These are phyloP conservation scores for Panicum miliaceum DNA, from an alignment of 176 grass and related monocot species.

Conservation along the genomic window DNA sequence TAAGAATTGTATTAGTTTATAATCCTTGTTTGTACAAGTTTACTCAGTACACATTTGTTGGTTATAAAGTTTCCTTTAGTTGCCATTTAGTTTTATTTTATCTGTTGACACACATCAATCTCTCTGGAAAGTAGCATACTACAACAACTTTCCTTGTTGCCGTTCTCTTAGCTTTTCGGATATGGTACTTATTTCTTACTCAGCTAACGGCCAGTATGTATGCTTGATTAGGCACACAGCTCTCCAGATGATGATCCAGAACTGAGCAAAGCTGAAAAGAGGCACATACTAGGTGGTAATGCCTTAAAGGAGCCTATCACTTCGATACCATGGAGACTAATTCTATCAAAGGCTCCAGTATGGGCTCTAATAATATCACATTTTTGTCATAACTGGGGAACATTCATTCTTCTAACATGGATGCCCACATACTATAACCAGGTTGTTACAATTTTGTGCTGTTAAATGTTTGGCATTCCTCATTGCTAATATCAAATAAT, in stretches of 20 bases:
- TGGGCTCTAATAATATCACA: conserved; percentile 97
- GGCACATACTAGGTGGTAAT: conserved; percentile 70
- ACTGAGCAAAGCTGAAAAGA: conserved; percentile 69
- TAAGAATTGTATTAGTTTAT: not conserved
- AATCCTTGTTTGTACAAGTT: not conserved
- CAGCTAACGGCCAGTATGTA: conserved; percentile 14
- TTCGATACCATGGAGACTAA: conserved; percentile 91
- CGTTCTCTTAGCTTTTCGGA: not conserved
- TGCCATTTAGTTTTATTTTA: not conserved
- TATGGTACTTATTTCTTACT: conserved; percentile 11
- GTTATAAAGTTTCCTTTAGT: conserved; percentile 17
- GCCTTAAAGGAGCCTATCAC: conserved; percentile 69
- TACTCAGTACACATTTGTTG: not conserved
- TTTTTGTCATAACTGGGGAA: conserved; percentile 99
- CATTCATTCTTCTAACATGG: conserved; percentile 97
- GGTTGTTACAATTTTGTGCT: conserved; percentile 45
- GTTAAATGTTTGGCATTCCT: conserved; percentile 9
- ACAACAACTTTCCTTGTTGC: not conserved
- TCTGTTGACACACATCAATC: conserved; percentile 1
- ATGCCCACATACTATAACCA: conserved; percentile 99
- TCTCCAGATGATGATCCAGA: conserved; percentile 76
- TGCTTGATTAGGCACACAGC: conserved; percentile 73
- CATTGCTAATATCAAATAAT: conserved; percentile 24
- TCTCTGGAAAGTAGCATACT: conserved; percentile 20
- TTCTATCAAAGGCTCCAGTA: conserved; percentile 91